These are phyloP conservation scores for Aurinia saxatilis DNA, from an alignment of 345 rosid species.

Conservation along the genomic window DNA sequence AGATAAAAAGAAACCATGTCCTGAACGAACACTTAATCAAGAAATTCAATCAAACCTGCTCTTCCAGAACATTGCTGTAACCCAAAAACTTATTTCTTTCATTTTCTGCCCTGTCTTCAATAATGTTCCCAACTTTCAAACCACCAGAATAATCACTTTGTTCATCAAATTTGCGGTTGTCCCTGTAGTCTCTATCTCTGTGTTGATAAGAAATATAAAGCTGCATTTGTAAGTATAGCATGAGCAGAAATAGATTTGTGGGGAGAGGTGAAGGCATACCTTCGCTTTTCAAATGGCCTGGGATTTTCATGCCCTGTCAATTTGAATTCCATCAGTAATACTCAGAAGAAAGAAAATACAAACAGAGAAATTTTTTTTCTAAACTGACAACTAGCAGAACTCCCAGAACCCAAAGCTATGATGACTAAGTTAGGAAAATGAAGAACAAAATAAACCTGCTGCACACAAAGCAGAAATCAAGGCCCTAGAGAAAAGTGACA, in stretches of 20 bases:
- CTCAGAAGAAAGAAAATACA: constrained; percentile 1
- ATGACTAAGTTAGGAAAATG: too few relatives aligned
- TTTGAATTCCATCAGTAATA: neutral
- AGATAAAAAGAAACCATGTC: neutral
- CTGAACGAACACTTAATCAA: neutral
- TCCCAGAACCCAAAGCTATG: constrained; percentile 2
- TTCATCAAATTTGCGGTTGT: constrained; percentile 40
- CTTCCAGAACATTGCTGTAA: constrained; percentile 41
- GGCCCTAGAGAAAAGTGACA: too few relatives aligned
- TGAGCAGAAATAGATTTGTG: neutral
- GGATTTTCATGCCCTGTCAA: constrained; percentile 64
- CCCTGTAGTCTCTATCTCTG: constrained; percentile 54
- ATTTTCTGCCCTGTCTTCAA: constrained; percentile 42
- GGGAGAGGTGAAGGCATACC: constrained; percentile 32
- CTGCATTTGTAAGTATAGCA: neutral
- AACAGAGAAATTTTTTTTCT: neutral
- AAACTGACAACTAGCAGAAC: neutral
- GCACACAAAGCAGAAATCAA: too few relatives aligned
- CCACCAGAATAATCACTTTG: constrained; percentile 54
- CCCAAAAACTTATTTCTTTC: constrained; percentile 36
- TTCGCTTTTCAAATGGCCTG: constrained; percentile 46
- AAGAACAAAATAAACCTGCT: too few relatives aligned
- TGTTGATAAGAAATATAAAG: constrained; percentile 7
- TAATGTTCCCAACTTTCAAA: constrained; percentile 41
- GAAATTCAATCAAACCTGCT: constrained; percentile 50